These are phyloP conservation scores for Phytophthora agathidicida DNA, from an alignment of 352 stramenopile genomes.

Conservation along the genomic window DNA sequence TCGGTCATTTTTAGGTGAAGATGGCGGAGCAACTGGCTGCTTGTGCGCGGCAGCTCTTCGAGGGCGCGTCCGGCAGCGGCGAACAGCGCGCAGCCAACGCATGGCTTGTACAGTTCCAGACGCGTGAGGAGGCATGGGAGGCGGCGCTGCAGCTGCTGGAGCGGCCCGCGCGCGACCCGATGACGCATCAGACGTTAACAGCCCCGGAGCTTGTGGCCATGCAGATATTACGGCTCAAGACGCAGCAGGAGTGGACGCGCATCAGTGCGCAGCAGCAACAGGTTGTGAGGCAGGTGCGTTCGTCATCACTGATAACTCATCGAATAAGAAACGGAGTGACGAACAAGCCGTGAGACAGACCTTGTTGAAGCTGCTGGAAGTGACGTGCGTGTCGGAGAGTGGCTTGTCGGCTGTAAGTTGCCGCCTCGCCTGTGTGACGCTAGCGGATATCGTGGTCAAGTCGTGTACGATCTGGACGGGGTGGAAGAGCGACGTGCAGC, in stretches of 20 bases:
- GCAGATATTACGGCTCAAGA: slow-evolving; percentile 77
- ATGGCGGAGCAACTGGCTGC: slow-evolving; percentile 63
- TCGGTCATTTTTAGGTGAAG: slow-evolving; percentile 9
- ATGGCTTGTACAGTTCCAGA: slow-evolving; percentile 77
- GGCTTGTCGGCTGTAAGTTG: slow-evolving; percentile 38
- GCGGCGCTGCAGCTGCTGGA: slow-evolving; percentile 63
- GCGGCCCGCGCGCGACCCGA: slow-evolving; percentile 24
- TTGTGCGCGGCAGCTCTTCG: slow-evolving; percentile 69
- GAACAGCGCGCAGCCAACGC: slow-evolving; percentile 64
- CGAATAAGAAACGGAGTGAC: slow-evolving; percentile 1
- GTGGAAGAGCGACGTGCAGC: slow-evolving; percentile 59
- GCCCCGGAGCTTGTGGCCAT: slow-evolving; percentile 64
- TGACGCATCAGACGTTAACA: slow-evolving; percentile 20
- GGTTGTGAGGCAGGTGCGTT: slow-evolving; percentile 50
- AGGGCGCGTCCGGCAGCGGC: slow-evolving; percentile 55
- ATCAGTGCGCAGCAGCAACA: slow-evolving; percentile 44
- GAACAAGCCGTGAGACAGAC: slow-evolving; percentile 32
- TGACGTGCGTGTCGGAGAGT: slow-evolving; percentile 29
- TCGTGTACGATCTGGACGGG: slow-evolving; percentile 42
- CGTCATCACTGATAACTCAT: slow-evolving; percentile 2
- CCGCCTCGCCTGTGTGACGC: slow-evolving; percentile 52
- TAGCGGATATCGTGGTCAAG: slow-evolving; percentile 59
- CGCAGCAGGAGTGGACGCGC: slow-evolving; percentile 50
- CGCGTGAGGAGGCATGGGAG: slow-evolving; percentile 58
- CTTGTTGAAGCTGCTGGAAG: slow-evolving; percentile 49